phyloP scores from a whole-genome alignment of 1,284 basidiomycete genomes.

The Tylopilus sp. region DNA sequence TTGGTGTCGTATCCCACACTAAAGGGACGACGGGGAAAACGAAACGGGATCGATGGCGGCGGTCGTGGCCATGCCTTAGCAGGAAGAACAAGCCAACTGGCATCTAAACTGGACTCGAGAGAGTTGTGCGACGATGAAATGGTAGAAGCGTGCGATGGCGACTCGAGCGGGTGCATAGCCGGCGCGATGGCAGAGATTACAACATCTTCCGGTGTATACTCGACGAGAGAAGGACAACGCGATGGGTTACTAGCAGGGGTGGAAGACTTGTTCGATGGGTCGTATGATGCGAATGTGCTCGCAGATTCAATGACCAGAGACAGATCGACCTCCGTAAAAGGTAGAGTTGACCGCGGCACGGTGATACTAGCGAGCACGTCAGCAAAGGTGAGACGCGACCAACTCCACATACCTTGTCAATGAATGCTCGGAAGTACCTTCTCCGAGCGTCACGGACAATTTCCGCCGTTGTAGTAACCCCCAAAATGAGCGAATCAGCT shows the following conservation, averaged over 20 bases:
- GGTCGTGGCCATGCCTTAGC: conserved; percentile 23
- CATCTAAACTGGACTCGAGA: conserved; percentile 29
- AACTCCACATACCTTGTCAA: conserved; percentile 10
- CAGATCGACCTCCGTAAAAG: conserved; percentile 30
- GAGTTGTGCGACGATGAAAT: conserved; percentile 33
- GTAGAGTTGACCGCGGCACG: conserved; percentile 13
- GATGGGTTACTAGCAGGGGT: no score
- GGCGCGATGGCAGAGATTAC: conserved; percentile 12
- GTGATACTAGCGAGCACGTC: conserved; percentile 18
- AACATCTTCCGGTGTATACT: conserved; percentile 8
- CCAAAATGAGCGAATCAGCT: conserved; percentile 2
- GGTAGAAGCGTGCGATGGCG: conserved; percentile 35
- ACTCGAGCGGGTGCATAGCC: conserved; percentile 28
- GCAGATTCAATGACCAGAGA: conserved; percentile 12
- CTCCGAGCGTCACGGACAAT: background rate
- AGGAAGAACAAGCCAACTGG: conserved; percentile 5
- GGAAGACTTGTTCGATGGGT: conserved; percentile 6
- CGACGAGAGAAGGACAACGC: conserved; percentile 1
- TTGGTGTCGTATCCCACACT: background rate
- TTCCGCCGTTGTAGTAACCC: background rate
- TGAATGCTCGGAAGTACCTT: background rate
- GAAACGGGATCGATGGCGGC: conserved; percentile 17
- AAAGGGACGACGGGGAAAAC: conserved; percentile 3
- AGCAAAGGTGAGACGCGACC: background rate
- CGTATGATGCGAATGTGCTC: conserved; percentile 11